Base-by-base conservation (phyloP, 768 basidiomycete genomes). In the Crassisporium funariophilum region DNA sequence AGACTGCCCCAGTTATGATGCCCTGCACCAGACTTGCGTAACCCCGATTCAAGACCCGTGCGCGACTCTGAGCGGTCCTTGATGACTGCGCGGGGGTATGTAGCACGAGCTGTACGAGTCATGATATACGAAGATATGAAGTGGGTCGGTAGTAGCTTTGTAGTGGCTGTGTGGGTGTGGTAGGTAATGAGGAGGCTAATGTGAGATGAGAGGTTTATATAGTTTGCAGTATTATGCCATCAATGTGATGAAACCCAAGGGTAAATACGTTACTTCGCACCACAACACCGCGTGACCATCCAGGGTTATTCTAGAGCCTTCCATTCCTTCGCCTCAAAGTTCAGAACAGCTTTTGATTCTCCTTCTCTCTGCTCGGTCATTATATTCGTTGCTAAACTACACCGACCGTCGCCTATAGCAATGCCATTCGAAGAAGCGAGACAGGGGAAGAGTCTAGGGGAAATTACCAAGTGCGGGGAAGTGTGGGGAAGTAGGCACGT, bases 1-100 rank as follows among this genome's bases (percentile, higher is more conserved):
- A 88, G 64, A 45, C 76, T 78, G 49, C 92, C 92, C 92, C 92
- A 95, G 71, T 90, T 92, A 70, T 93, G 83, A 6, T 77, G 74
- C 24, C 92, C 92, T 20, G 81, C 83, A 45, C 92, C 92, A 50
- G 80, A 75, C 72, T 93, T 93, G 69, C 83, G 84, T 47, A 86
- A 56, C 56, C 77, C 78, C 59, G 77, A 78, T 75, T 85, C 82
- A 47, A 85, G 75, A 43, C 91, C 91, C 31, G 83, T 79, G 70
- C 84, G 87, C 61, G 84, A 82, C 71, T 84, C 80, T 12, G 87
- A 88, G 59, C 88, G 86, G 70, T 92, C 89, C 71, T 80, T 84
- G 52, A 77, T 51, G 58, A 89, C 68, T 36, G 89, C 90, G 49
- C 83, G 81, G 41, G 85, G 87, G 63, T 77, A 84, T 35, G 78